Evolutionary conservation across 2,329 filamentous ascomycete species (phyloP).

Genomic region (Mariannaea sp.): DNA sequence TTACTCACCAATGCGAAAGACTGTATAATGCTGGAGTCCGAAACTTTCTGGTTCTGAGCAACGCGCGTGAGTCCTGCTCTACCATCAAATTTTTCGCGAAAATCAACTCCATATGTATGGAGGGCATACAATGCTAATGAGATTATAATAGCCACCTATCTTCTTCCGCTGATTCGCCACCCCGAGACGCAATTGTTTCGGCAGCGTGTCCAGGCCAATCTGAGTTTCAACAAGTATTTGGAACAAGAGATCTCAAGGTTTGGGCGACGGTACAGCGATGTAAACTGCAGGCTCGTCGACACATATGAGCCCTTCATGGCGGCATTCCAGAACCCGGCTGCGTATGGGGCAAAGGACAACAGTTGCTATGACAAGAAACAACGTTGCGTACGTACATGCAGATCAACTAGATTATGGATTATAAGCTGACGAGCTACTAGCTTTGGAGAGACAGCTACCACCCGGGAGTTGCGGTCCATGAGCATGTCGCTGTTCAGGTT

Average conservation of each 20-base stretch:
- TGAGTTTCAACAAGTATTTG: neutral
- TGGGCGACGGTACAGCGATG: neutral
- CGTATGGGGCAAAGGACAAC: neutral
- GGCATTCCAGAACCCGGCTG: neutral
- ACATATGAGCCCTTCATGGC: neutral
- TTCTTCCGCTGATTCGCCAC: neutral
- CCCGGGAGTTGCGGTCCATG: neutral
- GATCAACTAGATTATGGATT: neutral
- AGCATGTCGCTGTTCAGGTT: neutral
- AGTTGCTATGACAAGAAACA: neutral
- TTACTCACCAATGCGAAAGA: constrained; percentile 1
- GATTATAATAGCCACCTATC: neutral
- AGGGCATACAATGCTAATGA: neutral
- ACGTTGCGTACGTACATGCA: neutral
- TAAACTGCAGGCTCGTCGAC: neutral
- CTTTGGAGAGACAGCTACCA: neutral
- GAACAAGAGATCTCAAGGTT: neutral
- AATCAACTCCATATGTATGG: neutral
- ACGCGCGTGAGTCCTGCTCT: constrained; percentile 4
- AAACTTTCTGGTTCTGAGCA: constrained; percentile 10
- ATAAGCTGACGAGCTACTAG: neutral
- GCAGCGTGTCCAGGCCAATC: neutral
- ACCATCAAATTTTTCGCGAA: too few species aligned
- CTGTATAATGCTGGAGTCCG: constrained; percentile 2
- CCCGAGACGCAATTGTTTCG: neutral